Base-by-base conservation (phyloP, 1,139 yeast species). In the Geotrichum phurueaensis region DNA sequence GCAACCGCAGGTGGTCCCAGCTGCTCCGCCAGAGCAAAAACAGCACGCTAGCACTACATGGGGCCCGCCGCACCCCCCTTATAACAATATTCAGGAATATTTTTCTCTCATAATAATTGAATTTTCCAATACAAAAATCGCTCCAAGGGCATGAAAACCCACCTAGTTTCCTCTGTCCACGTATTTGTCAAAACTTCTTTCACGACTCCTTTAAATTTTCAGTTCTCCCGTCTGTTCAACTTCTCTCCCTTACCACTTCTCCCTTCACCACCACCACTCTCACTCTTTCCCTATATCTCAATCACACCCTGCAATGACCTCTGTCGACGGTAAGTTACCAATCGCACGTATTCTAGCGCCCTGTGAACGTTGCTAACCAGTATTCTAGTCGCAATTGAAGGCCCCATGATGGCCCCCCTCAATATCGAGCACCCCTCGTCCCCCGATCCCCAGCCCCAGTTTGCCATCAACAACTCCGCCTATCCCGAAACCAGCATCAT, bases 401-500 rank as follows among this genome's bases (percentile, higher is more conserved):
- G 58, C 54, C 55, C 58, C 18, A 45, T 58, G 3, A 59, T 59
- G 53, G 61, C 61, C 50, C 58, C 61, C 22, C 54, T 58, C 50
- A 52, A 56, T 20, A 54, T 58, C 15, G 58, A 54, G 20, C 56
- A 56, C 13, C 50, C 60, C 23, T 39, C 56, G 31, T 56, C 56
- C 27, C 53, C 57, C 20, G 53, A 48, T 50, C 60, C 56, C 39
- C 60, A 53, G 20, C 48, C 39, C n/a, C 23, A 43, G 18, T 50
- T 25, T 23, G 20, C 56, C 10, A 27, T 57, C 31, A n/a, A 31
- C 18, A 31, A 9, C 33, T 7, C 57, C 13, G 25, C 36, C 43
- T 58, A 51, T 36, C 60, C 57, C 31, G 60, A 58, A 43, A 47
- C 57, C 10, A 58, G 55, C 22, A 79, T 90, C 63, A 84, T 90